Percentiles rank a stretch among this genome's conserved stretches.
These are phyloP conservation scores for Epichloe uncinata DNA, from an alignment of 2,329 filamentous ascomycete species.

Conservation along the genomic window DNA sequence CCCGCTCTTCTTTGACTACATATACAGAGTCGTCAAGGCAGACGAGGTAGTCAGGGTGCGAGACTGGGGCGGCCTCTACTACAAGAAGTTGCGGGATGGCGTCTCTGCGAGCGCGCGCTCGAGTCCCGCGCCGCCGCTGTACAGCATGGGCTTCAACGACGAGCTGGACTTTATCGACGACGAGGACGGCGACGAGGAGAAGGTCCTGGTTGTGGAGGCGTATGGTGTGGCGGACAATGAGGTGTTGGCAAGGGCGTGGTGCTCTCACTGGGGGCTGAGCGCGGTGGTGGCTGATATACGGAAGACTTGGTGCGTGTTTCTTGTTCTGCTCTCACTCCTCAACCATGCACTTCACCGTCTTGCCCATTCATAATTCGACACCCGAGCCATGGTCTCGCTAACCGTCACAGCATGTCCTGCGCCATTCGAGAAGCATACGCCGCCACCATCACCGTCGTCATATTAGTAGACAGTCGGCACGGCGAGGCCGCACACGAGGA, in stretches of 20 bases:
- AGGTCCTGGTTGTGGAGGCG: slow-evolving; percentile 58
- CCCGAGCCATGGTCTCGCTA: neutral
- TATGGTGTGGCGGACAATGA: slow-evolving; percentile 64
- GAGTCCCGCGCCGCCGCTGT: slow-evolving; percentile 18
- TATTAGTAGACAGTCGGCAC: slow-evolving; percentile 43
- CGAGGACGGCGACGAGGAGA: slow-evolving; percentile 42
- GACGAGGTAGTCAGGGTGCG: slow-evolving; percentile 52
- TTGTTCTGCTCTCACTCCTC: neutral
- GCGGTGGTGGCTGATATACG: slow-evolving; percentile 57
- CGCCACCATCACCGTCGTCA: slow-evolving; percentile 57
- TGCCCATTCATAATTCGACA: neutral
- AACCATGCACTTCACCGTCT: too few species aligned
- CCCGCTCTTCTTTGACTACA: slow-evolving; percentile 61
- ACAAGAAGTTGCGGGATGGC: slow-evolving; percentile 10
- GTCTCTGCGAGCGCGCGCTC: slow-evolving; percentile 20
- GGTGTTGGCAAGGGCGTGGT: slow-evolving; percentile 65
- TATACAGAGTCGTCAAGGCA: slow-evolving; percentile 42
- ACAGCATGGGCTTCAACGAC: slow-evolving; percentile 9
- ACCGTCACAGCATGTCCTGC: slow-evolving; percentile 47
- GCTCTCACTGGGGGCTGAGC: slow-evolving; percentile 59
- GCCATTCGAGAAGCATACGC: slow-evolving; percentile 65
- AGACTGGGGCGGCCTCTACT: slow-evolving; percentile 46
- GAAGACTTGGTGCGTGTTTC: slow-evolving; percentile 47
- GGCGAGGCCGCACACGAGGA: slow-evolving; percentile 29
- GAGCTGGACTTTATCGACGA: slow-evolving; percentile 9